Evolutionary conservation across 352 stramenopile species (phyloP), one percentile per base, ranked within the genome.

Genomic region (Plasmopara muralis): DNA sequence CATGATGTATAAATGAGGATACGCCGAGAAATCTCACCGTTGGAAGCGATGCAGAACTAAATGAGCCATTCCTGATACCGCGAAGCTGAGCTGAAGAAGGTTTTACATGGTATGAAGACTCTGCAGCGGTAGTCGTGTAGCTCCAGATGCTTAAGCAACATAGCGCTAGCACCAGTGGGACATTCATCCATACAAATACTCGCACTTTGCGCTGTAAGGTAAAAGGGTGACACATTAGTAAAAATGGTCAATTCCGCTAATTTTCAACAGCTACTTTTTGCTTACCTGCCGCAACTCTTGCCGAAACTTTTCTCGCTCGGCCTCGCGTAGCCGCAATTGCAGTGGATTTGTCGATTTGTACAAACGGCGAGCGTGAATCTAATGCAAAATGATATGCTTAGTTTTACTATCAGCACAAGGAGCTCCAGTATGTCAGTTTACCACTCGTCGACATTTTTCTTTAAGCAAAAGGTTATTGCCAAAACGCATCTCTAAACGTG

Each of bases 341-440:
- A 84, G 50, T 4, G 68, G 57, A 58, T 75, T 74, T 4, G 73
- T 82, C 15, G 70, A 70, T 39, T 84, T 70, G 13, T 80, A 55
- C 9, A 77, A 53, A 42, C 53, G 64, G 8, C 70, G 70, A 41
- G 62, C 66, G 44, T 77, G 70, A 2, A 83, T 53, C 72, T 81
- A 16, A 3, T 9, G 5, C 10, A 25, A 41, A 8, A 9, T 37
- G 9, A 29, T 43, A 60, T 40, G 40, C 2, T 20, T 28, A 15
- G 12, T 12, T 30, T 7, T 20, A 44, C 29, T 4, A 10, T 28
- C 10, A 35, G 47, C 3, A 54, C 38, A 9, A 52, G 6, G 6
- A 41, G 14, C 20, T n/a, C 9, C 10, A 20, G 0, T 10, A 13
- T 0, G 6, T 1, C 14, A 6, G 3, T 64, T 35, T 58, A 81